Percentiles rank a stretch among this genome's conserved stretches.
phyloP scores from a whole-genome alignment of 1,139 yeast species.

The Saccharomycopsis phalli region DNA sequence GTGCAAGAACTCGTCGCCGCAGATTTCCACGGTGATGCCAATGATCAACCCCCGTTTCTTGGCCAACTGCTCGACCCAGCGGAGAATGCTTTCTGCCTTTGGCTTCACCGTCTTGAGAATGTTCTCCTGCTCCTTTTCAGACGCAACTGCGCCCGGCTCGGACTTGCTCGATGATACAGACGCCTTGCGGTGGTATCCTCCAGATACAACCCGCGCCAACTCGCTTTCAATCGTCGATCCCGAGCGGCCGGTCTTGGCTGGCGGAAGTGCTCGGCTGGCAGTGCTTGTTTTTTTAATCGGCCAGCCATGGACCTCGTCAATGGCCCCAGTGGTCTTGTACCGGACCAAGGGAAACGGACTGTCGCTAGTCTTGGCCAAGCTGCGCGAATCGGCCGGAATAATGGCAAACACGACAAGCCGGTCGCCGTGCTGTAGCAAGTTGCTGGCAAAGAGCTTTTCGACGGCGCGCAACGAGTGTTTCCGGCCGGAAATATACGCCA shows the following conservation, averaged over 20 bases:
- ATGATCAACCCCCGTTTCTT: conserved; percentile 4
- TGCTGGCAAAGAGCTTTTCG: conserved; percentile 49
- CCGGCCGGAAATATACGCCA: conserved; percentile 54
- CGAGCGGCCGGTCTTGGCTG: background rate
- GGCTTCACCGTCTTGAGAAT: background rate
- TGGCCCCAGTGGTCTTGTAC: conserved; percentile 19
- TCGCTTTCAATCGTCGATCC: background rate
- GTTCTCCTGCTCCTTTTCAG: conserved; percentile 2
- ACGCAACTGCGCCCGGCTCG: background rate
- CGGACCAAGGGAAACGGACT: background rate
- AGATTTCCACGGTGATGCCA: conserved; percentile 18
- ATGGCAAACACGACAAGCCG: conserved; percentile 43
- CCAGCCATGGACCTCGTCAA: conserved; percentile 17
- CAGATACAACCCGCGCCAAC: background rate
- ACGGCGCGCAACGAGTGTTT: conserved; percentile 63
- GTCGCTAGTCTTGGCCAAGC: conserved; percentile 1
- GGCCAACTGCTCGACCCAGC: conserved; percentile 6
- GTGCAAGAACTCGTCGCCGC: conserved; percentile 17
- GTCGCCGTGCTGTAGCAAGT: conserved; percentile 53
- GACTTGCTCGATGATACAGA: background rate
- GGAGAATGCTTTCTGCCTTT: conserved; percentile 8
- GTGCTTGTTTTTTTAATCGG: background rate
- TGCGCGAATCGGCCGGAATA: conserved; percentile 26
- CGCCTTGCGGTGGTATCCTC: background rate
- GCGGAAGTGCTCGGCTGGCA: background rate